Evolutionary conservation across 2,329 filamentous ascomycete species (phyloP), one percentile per base, ranked within the genome.

Genomic region (Curvularia sp.): DNA sequence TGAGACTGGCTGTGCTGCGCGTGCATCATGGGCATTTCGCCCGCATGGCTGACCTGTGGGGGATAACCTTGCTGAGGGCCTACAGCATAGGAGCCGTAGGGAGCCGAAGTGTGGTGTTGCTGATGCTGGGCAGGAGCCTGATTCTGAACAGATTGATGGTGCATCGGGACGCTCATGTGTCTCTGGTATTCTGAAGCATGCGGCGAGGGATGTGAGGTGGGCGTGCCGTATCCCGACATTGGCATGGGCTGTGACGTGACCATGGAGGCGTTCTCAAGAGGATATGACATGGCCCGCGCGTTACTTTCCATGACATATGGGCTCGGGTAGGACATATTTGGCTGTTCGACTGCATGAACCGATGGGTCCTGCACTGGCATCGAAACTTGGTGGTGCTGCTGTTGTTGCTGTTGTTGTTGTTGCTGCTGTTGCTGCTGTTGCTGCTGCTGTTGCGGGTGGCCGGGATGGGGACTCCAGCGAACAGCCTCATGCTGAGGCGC

Each of bases 21-120:
- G 18, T 73, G 74, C 74, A 77, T 76, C 74, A 77, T 73, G 7
- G 71, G 67, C 70, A 75, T 75, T 12, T 78, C 75, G 21, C 72
- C 67, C 1, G 68, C 66, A 42, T 78, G 76, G 38, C 66, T 75
- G 13, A 61, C 69, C 51, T 74, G 72, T 23, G 74, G 70, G n/a
- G 74, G 64, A 49, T 74, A 78, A 19, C 65, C 64, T 54, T 73
- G 74, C 47, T 74, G 73, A 8, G 60, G 66, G 13, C 61, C 57
- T 39, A 63, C 64, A 6, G 72, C 58, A 43, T 75, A 77, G 2
- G 68, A 54, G 6, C 66, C 57, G 25, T 75, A 76, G 1, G 68
- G 64, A 8, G 70, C 63, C 9, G 70, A 63, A 34, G 68, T 64
- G 46, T 69, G 70, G 41, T 73, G 70, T 36, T 73, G 73, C n/a